These are phyloP conservation scores for Globisporangium apiculatum DNA, from an alignment of 352 stramenopile genomes.

Conservation along the genomic window DNA sequence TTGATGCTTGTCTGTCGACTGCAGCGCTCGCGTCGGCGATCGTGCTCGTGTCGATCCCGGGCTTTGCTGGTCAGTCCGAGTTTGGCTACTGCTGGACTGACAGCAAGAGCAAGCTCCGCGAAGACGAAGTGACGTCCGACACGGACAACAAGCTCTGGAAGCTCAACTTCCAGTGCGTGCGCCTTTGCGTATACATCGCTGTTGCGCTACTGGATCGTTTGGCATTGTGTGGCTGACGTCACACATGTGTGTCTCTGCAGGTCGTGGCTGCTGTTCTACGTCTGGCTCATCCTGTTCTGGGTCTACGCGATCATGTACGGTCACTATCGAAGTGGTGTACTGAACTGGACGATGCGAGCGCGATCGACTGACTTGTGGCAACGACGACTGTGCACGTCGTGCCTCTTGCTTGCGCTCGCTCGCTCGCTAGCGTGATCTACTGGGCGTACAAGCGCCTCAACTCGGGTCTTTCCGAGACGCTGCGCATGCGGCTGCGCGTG, in stretches of 20 bases:
- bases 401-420: not conserved
- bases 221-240: not conserved
- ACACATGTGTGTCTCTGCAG: constrained; percentile 15
- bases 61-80: constrained; percentile 65
- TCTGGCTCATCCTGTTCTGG: constrained; percentile 84
- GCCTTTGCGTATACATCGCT: not conserved
- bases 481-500: constrained; percentile 80
- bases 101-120: constrained; percentile 50
- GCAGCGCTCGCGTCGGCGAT: constrained; percentile 59
- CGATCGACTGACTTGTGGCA: too few species aligned
- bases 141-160: constrained; percentile 54
- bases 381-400: constrained; percentile 4
- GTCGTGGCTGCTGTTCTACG: constrained; percentile 83
- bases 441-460: constrained; percentile 77
- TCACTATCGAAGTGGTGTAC: not conserved
- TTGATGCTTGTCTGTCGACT: not conserved
- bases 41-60: constrained; percentile 62
- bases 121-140: constrained; percentile 5
- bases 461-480: constrained; percentile 74
- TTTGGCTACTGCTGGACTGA: constrained; percentile 84
- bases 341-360: too few species aligned
- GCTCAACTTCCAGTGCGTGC: constrained; percentile 72
- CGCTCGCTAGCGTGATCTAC: constrained; percentile 56
- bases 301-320: constrained; percentile 73
- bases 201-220: not conserved